A percentile compares a stretch with the other conserved stretches of the same genome.
phyloP scores from a whole-genome alignment of 2,329 filamentous ascomycete genomes.

The Talaromyces atroroseus region DNA sequence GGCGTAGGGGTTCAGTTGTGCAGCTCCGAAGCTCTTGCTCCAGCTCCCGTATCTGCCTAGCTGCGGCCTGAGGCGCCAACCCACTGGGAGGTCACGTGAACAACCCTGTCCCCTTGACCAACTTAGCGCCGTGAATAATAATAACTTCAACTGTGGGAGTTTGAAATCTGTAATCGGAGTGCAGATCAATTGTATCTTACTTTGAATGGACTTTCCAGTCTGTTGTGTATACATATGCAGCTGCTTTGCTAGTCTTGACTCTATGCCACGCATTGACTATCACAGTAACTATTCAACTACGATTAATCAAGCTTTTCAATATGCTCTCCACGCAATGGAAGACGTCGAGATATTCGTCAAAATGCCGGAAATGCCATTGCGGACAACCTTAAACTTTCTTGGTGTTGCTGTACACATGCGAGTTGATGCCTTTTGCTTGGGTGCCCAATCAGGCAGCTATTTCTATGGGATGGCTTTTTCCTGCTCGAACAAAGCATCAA shows the following conservation, averaged over 20 bases:
- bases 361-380: background rate
- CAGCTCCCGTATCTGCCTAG: constrained; percentile 10
- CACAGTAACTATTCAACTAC: no score
- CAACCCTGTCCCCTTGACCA: background rate
- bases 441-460: constrained; percentile 15
- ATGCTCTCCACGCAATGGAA: background rate
- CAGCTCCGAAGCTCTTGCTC: constrained; percentile 4
- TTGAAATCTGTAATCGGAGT: no score
- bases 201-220: no score
- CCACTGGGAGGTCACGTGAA: constrained; percentile 2
- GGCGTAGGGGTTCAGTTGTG: background rate
- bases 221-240: background rate
- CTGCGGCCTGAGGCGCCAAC: constrained; percentile 7
- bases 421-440: background rate
- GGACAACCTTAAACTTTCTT: background rate
- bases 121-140: no score
- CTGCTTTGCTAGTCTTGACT: background rate
- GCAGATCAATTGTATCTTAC: no score
- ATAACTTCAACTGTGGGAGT: no score
- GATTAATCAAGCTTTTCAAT: background rate
- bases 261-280: no score
- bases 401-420: background rate
- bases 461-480: background rate
- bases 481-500: background rate
- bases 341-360: background rate